Base-by-base conservation (phyloP, 2,329 filamentous ascomycete species). In the Cryphonectria radicalis region DNA sequence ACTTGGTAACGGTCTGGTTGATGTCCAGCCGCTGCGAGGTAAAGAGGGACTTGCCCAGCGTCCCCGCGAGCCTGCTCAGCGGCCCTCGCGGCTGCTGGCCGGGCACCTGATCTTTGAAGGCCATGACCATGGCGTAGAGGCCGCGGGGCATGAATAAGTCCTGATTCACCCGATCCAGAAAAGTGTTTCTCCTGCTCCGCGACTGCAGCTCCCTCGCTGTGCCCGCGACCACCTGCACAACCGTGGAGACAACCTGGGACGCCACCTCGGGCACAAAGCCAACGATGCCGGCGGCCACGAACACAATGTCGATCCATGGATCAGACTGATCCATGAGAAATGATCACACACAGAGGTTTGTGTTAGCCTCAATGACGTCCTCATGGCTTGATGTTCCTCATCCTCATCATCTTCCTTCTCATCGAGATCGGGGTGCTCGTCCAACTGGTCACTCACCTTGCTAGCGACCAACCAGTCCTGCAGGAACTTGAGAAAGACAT, bases 401-500 rank as follows among this genome's bases (percentile, higher is more conserved):
- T 59, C 5, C 6, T 22, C 25, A 59, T 50, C 43, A 11, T 40
- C 10, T 11, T 40, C 10, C 3, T 11, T 40, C 37, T 37, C 37
- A 22, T 50, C 43, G 43, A 50, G 22, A 37, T 35, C 17, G 25
- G 4, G 59, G 59, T 40, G 37, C 13, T 40, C 10, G 37, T 5
- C 55, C 25, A 32, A 37, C 22, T 11, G 3, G 8, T 10, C 19
- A 55, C 73, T 64, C 1, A 75, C 75, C 65, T 73, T 68, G 71
- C 75, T 75, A 60, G 73, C 75, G 22, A 65, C 28, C 50, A 80
- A 75, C 67, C 79, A 78, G 6, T 76, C 77, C 35, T 81, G 76
- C 25, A 82, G 71, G 67, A 83, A 83, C 14, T 79, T 75, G 3
- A 82, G 63, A 43, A 82, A 83, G 59, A 77, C 79, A 13, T 73